A percentile compares a stretch with the other conserved stretches of the same genome.
Evolutionary conservation across 1,284 basidiomycete species (phyloP).

Genomic region (Psilocybe mexicana): DNA sequence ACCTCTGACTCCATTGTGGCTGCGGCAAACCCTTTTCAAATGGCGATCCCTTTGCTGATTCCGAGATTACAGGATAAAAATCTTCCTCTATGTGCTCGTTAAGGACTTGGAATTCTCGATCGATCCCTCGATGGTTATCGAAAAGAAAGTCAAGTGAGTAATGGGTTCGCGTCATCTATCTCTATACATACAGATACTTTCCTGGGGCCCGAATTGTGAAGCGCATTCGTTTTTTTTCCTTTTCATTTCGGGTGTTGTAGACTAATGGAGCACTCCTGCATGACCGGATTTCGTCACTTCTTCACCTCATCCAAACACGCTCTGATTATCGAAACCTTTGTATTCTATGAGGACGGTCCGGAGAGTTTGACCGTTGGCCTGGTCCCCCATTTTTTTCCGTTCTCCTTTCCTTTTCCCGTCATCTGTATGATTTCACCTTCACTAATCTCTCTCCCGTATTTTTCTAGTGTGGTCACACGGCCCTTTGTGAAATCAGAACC

Average conservation of each 20-base stretch:
- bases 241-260: constrained; percentile 6
- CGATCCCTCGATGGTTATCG: constrained; percentile 53
- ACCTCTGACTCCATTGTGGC: not conserved
- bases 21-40: not conserved
- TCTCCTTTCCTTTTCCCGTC: constrained; percentile 8
- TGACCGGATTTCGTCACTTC: not conserved
- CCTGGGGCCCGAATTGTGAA: not conserved
- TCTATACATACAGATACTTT: constrained; percentile 12
- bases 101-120: constrained; percentile 57
- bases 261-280: not conserved
- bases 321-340: not conserved
- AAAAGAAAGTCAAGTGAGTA: constrained; percentile 66
- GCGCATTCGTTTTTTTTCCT: not conserved
- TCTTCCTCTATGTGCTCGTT: constrained; percentile 58
- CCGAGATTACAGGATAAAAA: constrained; percentile 51
- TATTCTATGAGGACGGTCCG: not conserved
- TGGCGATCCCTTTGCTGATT: constrained; percentile 8
- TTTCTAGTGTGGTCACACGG: constrained; percentile 34
- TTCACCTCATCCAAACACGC: not conserved
- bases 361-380: not conserved
- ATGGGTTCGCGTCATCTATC: constrained; percentile 12
- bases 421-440: constrained; percentile 5
- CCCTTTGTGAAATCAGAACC: constrained; percentile 41
- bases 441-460: constrained; percentile 8
- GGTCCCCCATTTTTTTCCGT: constrained; percentile 8